Percentiles rank a stretch among this genome's conserved stretches.
phyloP scores from a whole-genome alignment of 495 filamentous ascomycete species.

The Podospora pseudocomata region DNA sequence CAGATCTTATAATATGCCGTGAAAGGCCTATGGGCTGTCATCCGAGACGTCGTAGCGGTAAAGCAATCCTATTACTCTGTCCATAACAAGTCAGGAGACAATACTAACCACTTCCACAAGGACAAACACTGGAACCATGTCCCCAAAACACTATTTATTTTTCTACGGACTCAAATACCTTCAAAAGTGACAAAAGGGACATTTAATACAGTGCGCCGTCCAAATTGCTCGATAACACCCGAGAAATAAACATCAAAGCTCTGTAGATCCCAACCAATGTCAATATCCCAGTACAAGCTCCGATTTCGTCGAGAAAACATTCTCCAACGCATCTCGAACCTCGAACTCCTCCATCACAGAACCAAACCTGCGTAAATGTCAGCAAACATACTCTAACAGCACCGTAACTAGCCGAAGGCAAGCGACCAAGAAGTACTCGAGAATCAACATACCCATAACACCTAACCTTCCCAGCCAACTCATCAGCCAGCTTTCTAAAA shows the following conservation, averaged over 20 bases:
- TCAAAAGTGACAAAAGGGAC: background rate
- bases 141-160: background rate
- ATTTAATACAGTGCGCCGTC: background rate
- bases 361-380: constrained; percentile 56
- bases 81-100: background rate
- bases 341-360: constrained; percentile 90
- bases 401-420: background rate
- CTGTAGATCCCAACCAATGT: constrained; percentile 5
- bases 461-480: constrained; percentile 72
- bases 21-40: too few relatives aligned
- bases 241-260: background rate
- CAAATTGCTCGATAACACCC: background rate
- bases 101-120: background rate
- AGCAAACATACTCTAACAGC: background rate
- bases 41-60: too few relatives aligned
- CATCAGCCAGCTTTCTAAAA: constrained; percentile 66
- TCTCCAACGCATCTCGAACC: constrained; percentile 77
- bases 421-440: background rate
- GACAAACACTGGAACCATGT: background rate
- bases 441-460: constrained; percentile 82
- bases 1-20: too few relatives aligned
- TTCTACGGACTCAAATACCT: background rate
- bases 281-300: constrained; percentile 41
- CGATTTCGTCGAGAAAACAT: constrained; percentile 62
- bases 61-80: too few relatives aligned